Evolutionary conservation across 345 rosid genomes (phyloP), one percentile per base, ranked within the genome.

Genomic region (Linum usitatissimum): DNA sequence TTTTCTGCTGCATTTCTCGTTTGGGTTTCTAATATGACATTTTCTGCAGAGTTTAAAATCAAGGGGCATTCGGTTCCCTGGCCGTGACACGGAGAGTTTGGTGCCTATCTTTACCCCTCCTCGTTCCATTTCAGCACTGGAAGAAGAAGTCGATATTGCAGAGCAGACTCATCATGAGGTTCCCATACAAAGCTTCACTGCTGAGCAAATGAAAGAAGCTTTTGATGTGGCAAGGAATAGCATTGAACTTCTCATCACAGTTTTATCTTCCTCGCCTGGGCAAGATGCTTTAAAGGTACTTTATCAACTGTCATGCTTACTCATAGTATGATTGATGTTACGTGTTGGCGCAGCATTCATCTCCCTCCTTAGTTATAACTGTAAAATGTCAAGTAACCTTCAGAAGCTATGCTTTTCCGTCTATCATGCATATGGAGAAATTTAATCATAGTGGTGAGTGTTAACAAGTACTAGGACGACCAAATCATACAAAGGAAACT

Each of bases 101-200:
- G 97, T 83, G 51, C 97, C 99, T 53, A 86, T 94, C 62, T 90
- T 94, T 69, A 94, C 97, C 6, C 99, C 96, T 70, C 80, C 97
- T 68, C 85, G 80, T 63, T 78, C 99, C 57, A 81, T 76, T 69
- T 77, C 85, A 20, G 85, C 80, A 53, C 77, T 79, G 18, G 95
- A 90, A 64, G 76, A 66, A 61, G 83, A 76, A 71, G 68, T 70
- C 40, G 73, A 66, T 67, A 70, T 77, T 68, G 83, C 79, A 49
- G 83, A 77, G 68, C 90, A 79, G 68, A 30, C 77, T 61, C 82
- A 76, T 75, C 76, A 38, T 61, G 86, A 83, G 71, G 66, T 75
- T 68, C 87, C 82, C 63, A 72, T 80, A 18, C 79, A 63, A 71
- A 88, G 75, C 75, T 83, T 79, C 72, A 81, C 99, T 0, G 73